Percentiles rank a stretch among this genome's conserved stretches.
These are phyloP conservation scores for Cytospora mali DNA, from an alignment of 2,329 filamentous ascomycete species.

Conservation along the genomic window DNA sequence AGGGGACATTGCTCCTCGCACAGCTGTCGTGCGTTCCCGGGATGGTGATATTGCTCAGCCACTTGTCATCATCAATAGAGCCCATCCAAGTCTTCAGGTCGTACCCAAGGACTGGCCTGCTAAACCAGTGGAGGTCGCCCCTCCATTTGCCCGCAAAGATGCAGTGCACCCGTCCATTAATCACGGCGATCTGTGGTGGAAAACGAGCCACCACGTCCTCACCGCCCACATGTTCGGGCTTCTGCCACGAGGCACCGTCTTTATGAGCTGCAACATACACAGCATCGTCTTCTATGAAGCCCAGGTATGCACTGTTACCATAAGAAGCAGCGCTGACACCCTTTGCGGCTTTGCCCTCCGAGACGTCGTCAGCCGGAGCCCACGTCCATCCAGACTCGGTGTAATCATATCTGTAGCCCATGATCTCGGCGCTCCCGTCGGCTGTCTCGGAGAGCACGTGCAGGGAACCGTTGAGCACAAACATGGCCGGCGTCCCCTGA, in stretches of 20 bases:
- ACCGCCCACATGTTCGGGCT: slow-evolving; percentile 19
- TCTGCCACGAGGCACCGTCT: slow-evolving; percentile 12
- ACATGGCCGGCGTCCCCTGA: slow-evolving; percentile 39
- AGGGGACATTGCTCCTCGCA: slow-evolving; percentile 49
- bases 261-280: slow-evolving; percentile 23
- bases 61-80: slow-evolving; percentile 56
- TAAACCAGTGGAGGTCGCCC: slow-evolving; percentile 41
- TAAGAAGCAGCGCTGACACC: slow-evolving; percentile 26
- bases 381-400: slow-evolving; percentile 37
- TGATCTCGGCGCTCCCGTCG: slow-evolving; percentile 34
- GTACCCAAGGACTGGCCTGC: slow-evolving; percentile 37
- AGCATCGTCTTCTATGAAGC: slow-evolving; percentile 21
- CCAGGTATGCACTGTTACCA: slow-evolving; percentile 22
- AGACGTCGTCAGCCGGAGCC: slow-evolving; percentile 38
- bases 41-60: slow-evolving; percentile 66
- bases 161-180: slow-evolving; percentile 26
- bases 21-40: slow-evolving; percentile 73
- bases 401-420: slow-evolving; percentile 38
- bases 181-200: slow-evolving; percentile 24
- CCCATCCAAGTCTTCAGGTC: slow-evolving; percentile 64
- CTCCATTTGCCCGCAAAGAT: slow-evolving; percentile 30
- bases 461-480: slow-evolving; percentile 37
- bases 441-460: slow-evolving; percentile 38
- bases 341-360: slow-evolving; percentile 33
- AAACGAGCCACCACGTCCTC: slow-evolving; percentile 10